Evolutionary conservation across 345 rosid species (phyloP).

Genomic region (Carallia pectinifolia): DNA sequence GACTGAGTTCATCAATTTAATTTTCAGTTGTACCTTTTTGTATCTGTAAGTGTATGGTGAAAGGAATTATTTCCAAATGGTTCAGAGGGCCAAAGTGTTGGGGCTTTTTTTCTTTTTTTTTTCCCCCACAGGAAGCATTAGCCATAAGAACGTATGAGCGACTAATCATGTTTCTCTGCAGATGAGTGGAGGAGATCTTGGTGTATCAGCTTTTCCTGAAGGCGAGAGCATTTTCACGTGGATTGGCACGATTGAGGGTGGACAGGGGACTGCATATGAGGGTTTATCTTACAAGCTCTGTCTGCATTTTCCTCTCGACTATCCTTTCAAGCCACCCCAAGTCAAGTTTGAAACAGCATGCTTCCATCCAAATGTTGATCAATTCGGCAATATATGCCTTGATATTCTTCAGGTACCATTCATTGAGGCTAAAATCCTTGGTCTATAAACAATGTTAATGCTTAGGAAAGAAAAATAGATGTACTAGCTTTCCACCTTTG

Average conservation of each 20-base stretch:
- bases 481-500: too few relatives aligned
- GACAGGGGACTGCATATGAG: conserved; percentile 26
- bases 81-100: not conserved
- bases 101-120: too few relatives aligned
- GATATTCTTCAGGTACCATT: conserved; percentile 33
- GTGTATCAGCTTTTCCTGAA: conserved; percentile 33
- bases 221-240: conserved; percentile 32
- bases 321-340: conserved; percentile 32
- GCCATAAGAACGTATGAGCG: not conserved
- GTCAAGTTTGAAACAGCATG: conserved; percentile 30
- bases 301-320: conserved; percentile 25
- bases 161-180: not conserved
- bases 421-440: too few relatives aligned
- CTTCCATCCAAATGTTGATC: conserved; percentile 37
- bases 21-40: not conserved
- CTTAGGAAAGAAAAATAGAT: too few relatives aligned
- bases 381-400: conserved; percentile 35
- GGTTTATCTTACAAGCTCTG: conserved; percentile 31
- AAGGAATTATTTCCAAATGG: not conserved
- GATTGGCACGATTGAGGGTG: conserved; percentile 33
- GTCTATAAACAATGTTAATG: too few relatives aligned
- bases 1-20: not conserved
- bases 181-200: conserved; percentile 31
- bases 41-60: not conserved
- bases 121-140: not conserved